A percentile compares a stretch with the other conserved stretches of the same genome.
Evolutionary conservation across 768 basidiomycete species (phyloP).

Genomic region (Boletales sp.): DNA sequence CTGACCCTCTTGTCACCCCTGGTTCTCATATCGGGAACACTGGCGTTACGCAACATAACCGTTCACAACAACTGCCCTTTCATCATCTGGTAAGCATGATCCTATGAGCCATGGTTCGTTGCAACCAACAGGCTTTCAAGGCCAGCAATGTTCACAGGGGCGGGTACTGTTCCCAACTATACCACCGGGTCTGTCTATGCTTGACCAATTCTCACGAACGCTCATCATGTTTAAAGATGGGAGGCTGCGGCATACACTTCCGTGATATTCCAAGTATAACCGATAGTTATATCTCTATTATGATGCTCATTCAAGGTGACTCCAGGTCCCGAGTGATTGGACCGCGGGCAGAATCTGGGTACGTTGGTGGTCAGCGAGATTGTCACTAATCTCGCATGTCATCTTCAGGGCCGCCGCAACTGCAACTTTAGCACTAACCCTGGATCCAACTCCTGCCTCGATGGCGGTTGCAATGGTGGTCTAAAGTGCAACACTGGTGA

Average conservation of each 20-base stretch:
- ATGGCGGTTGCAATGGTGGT: constrained; percentile 72
- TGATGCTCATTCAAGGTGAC: not conserved
- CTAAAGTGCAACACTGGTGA: constrained; percentile 43
- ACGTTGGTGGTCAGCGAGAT: not conserved
- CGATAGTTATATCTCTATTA: not conserved
- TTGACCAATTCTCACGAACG: not conserved
- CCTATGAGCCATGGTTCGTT: not conserved
- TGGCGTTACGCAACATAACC: constrained; percentile 54
- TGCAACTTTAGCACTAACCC: constrained; percentile 56
- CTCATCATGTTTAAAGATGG: constrained; percentile 29
- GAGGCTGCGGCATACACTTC: constrained; percentile 24
- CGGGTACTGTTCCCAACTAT: constrained; percentile 43
- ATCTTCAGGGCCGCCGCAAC: constrained; percentile 45
- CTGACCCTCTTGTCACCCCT: constrained; percentile 23
- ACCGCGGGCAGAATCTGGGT: constrained; percentile 65
- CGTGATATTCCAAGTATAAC: constrained; percentile 25
- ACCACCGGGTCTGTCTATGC: constrained; percentile 40
- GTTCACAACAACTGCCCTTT: constrained; percentile 63
- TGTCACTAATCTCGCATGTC: not conserved
- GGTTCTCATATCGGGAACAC: constrained; percentile 29
- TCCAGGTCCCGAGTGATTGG: constrained; percentile 59
- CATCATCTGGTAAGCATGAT: constrained; percentile 56
- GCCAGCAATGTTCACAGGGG: constrained; percentile 60
- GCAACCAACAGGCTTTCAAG: constrained; percentile 21
- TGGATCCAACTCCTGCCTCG: constrained; percentile 55